Conservation (phyloP, 805 yeast species). For the Candida boleticola region DNA sequence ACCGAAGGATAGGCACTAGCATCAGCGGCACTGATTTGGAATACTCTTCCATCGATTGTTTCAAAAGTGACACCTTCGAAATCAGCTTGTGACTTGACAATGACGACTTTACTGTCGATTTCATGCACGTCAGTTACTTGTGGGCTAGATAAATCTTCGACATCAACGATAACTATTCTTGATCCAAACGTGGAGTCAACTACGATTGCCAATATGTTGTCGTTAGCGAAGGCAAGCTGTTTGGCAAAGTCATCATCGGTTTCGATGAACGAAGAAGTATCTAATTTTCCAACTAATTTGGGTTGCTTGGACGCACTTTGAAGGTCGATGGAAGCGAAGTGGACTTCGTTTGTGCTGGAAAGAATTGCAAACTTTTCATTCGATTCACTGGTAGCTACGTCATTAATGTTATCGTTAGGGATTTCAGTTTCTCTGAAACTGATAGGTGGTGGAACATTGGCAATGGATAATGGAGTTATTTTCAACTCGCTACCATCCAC, state of each 20-base stretch:
- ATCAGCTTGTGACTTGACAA: slow-evolving; percentile 54
- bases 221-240: slow-evolving; percentile 59
- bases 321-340: slow-evolving; percentile 46
- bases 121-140: slow-evolving; percentile 45
- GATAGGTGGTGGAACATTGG: slow-evolving; percentile 95
- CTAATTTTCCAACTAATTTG: slow-evolving; percentile 12
- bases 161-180: slow-evolving; percentile 49
- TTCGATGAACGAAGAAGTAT: neutral
- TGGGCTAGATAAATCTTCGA: slow-evolving; percentile 35
- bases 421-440: slow-evolving; percentile 64
- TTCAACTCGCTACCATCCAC: slow-evolving; percentile 71
- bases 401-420: slow-evolving; percentile 49
- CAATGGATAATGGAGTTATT: slow-evolving; percentile 78
- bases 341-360: slow-evolving; percentile 39
- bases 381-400: slow-evolving; percentile 60
- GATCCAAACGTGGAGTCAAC: slow-evolving; percentile 56
- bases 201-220: slow-evolving; percentile 51
- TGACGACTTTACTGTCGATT: slow-evolving; percentile 46
- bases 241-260: slow-evolving; percentile 45
- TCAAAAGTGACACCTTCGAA: slow-evolving; percentile 55
- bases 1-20: slow-evolving; percentile 24
- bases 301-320: slow-evolving; percentile 48
- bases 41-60: slow-evolving; percentile 61
- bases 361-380: slow-evolving; percentile 61
- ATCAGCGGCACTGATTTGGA: slow-evolving; percentile 25